A percentile compares a stretch with the other conserved stretches of the same genome.
Evolutionary conservation across 2,329 filamentous ascomycete genomes (phyloP).

Genomic region (Metarhizium humberi): DNA sequence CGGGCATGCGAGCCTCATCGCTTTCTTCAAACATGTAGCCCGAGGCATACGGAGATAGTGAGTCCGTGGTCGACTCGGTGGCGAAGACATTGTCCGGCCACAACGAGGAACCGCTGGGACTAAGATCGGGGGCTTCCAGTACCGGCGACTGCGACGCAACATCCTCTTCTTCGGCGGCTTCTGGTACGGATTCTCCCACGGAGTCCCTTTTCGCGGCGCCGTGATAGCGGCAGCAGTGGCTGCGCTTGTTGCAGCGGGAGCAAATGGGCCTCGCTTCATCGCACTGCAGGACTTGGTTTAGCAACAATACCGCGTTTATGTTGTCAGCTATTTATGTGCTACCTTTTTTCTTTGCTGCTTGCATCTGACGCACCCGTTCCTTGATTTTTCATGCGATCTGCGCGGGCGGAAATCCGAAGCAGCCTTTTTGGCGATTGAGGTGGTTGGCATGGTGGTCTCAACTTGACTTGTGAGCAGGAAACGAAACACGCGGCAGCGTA

Average conservation of each 20-base stretch:
- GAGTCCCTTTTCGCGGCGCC: slow-evolving; percentile 4
- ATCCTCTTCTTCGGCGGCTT: background rate
- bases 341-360: slow-evolving; percentile 27
- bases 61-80: background rate
- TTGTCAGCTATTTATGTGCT: background rate
- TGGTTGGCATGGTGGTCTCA: background rate
- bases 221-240: slow-evolving; percentile 19
- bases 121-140: background rate
- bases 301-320: background rate
- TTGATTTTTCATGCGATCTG: slow-evolving; percentile 21
- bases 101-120: background rate
- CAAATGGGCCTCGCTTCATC: slow-evolving; percentile 24
- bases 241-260: slow-evolving; percentile 21
- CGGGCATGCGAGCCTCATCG: background rate
- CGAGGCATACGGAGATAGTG: background rate
- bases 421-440: background rate
- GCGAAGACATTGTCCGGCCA: background rate
- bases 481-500: too few relatives aligned
- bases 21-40: background rate
- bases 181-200: background rate
- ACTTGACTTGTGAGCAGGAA: background rate
- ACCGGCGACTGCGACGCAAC: background rate
- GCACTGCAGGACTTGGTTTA: slow-evolving; percentile 15
- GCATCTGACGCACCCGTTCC: slow-evolving; percentile 23
- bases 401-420: slow-evolving; percentile 2